Evolutionary conservation across 208 protist species (phyloP).

Genomic region (Crithidia thermophila): DNA sequence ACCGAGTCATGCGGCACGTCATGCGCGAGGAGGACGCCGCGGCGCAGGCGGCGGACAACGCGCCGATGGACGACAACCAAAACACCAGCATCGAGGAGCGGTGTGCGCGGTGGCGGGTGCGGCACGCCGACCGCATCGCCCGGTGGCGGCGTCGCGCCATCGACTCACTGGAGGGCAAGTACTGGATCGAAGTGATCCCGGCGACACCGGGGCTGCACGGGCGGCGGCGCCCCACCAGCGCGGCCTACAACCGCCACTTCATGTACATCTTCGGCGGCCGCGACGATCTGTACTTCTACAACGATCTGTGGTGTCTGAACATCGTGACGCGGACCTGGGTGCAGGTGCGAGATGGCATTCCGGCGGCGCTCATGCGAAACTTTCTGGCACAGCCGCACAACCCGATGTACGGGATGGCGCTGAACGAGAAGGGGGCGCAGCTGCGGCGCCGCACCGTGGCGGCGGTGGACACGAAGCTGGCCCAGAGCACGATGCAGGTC

Average conservation of each 20-base stretch:
- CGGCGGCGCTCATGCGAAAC: slow-evolving; percentile 30
- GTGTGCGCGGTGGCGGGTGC: slow-evolving; percentile 12
- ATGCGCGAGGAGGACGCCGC: neutral
- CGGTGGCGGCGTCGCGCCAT: slow-evolving; percentile 25
- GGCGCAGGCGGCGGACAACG: neutral
- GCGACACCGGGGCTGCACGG: slow-evolving; percentile 31
- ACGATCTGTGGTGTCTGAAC: slow-evolving; percentile 79
- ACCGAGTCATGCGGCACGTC: slow-evolving; percentile 5
- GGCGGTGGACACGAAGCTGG: slow-evolving; percentile 24
- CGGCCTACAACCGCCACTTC: slow-evolving; percentile 51
- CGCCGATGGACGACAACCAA: neutral
- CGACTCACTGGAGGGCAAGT: slow-evolving; percentile 27
- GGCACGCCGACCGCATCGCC: slow-evolving; percentile 11
- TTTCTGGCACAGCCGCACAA: slow-evolving; percentile 50
- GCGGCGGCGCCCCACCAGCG: slow-evolving; percentile 49
- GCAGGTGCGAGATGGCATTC: slow-evolving; percentile 57
- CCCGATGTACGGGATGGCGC: slow-evolving; percentile 12
- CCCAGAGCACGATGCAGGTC: neutral
- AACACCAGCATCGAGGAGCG: slow-evolving; percentile 2
- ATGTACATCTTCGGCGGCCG: slow-evolving; percentile 76
- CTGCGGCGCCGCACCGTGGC: slow-evolving; percentile 22
- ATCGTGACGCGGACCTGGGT: slow-evolving; percentile 54
- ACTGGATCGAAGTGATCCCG: slow-evolving; percentile 35
- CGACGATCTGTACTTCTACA: slow-evolving; percentile 60
- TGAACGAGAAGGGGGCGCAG: slow-evolving; percentile 28